Evolutionary conservation across 208 protist genomes (phyloP), one percentile per base, ranked within the genome.

Genomic region (Acanthamoeba sp.): DNA sequence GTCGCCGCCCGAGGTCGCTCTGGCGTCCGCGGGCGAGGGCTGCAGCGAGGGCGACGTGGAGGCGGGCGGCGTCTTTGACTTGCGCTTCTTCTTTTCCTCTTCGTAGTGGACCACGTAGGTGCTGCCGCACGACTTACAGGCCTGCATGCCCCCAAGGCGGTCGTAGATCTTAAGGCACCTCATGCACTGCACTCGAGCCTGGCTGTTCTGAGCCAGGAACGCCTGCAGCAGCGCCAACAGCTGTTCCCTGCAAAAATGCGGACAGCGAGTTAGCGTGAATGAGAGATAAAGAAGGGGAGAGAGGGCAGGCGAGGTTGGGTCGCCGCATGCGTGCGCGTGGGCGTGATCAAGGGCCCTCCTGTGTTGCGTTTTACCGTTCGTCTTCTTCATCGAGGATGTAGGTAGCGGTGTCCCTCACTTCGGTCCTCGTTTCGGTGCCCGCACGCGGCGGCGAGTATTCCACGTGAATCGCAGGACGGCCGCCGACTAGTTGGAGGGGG

Each of bases 111-210:
- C 76, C 7, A 85, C 40, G 76, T 85, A 85, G 0, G 76, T 85
- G 42, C 76, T 85, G 36, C 76, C 76, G 45, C 76, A 85, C 20
- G 76, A 48, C 66, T 10, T 2, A 22, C 66, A 76, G 16, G 32
- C 12, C 76, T 85, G 76, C 76, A 85, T 85, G 40, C 42, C 42
- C 16, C 42, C 76, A 9, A 85, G 76, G 3, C 76, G 76, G 22
- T 85, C 76, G 45, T 85, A 85, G 18, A 91, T 71, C 57, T 91
- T 91, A 32, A 71, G 34, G 55, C 84, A 91, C 6, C 57, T n/a
- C 84, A 91, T 91, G 55, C 84, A 91, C 84, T 91, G 84, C 27
- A 91, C 84, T 62, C 57, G 84, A 1, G 84, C 45, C 40, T 69
- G 48, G 55, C 84, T 91, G 57, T 91, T 91, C 84, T 71, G 84